Evolutionary conservation across 2,329 filamentous ascomycete species (phyloP).

Genomic region (Colletotrichum coccodes): DNA sequence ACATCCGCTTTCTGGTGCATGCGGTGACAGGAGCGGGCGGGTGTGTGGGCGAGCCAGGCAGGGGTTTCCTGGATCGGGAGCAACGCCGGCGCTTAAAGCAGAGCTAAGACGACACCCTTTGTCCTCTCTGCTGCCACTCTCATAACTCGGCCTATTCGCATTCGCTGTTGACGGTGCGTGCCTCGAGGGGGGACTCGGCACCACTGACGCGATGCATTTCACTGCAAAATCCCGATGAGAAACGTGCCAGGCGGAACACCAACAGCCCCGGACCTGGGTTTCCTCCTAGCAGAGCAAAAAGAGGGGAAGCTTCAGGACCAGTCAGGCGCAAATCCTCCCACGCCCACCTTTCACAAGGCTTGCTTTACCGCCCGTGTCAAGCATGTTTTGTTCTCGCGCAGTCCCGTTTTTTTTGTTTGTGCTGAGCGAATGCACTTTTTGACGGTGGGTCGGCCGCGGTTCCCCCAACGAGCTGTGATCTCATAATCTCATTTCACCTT

Average conservation of each 20-base stretch:
- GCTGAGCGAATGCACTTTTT: conserved; percentile 18
- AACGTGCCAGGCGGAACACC: conserved; percentile 11
- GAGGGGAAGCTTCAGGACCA: background rate
- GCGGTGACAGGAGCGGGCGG: conserved; percentile 16
- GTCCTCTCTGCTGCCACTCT: conserved; percentile 4
- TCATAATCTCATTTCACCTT: conserved; percentile 28
- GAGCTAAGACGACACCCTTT: conserved; percentile 29
- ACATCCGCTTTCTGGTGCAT: conserved; percentile 18
- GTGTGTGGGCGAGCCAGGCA: conserved; percentile 24
- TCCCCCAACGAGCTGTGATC: conserved; percentile 30
- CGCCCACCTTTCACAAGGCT: conserved; percentile 49
- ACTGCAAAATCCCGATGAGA: conserved; percentile 25
- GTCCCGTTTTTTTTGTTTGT: conserved; percentile 23
- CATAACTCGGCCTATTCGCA: conserved; percentile 9
- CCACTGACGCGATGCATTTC: conserved; percentile 26
- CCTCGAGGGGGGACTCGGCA: conserved; percentile 4
- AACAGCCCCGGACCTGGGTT: conserved; percentile 7
- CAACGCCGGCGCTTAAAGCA: conserved; percentile 31
- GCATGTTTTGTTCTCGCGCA: conserved; percentile 30
- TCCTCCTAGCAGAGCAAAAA: conserved; percentile 4
- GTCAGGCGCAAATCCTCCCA: conserved; percentile 24
- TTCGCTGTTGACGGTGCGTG: background rate
- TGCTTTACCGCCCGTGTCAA: conserved; percentile 48
- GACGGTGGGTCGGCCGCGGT: conserved; percentile 36
- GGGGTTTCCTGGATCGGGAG: conserved; percentile 27